Percentiles rank a stretch among this genome's conserved stretches.
Evolutionary conservation across 2,329 filamentous ascomycete species (phyloP).

Genomic region (Botrytis squamosa): DNA sequence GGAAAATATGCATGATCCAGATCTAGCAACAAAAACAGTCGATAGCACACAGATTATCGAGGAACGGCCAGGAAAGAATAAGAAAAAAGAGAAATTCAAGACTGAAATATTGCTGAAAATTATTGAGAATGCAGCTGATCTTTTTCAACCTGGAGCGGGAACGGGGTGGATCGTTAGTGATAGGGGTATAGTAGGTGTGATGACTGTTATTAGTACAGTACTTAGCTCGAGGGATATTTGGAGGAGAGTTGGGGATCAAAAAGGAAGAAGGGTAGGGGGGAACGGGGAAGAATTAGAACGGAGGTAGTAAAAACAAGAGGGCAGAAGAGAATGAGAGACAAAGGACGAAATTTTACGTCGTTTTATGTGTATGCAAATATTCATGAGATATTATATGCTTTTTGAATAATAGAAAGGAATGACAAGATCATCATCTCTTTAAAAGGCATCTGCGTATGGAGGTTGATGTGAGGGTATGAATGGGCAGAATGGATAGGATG

Average conservation of each 20-base stretch:
- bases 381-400: no score
- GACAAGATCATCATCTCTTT: no score
- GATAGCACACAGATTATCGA: not conserved
- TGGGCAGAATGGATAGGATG: no score
- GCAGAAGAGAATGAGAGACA: not conserved
- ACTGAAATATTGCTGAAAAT: conserved; percentile 35
- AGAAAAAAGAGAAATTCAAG: not conserved
- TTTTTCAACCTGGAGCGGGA: conserved; percentile 58
- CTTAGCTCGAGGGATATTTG: conserved; percentile 62
- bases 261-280: not conserved
- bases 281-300: not conserved
- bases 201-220: conserved; percentile 61
- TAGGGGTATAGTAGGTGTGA: conserved; percentile 53
- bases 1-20: not conserved
- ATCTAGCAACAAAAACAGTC: not conserved
- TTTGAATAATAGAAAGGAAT: no score
- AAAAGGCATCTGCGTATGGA: no score
- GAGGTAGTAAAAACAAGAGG: not conserved
- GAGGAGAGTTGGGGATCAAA: conserved; percentile 44
- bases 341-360: no score
- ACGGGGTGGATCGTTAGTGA: conserved; percentile 60
- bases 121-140: conserved; percentile 58
- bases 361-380: no score
- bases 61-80: not conserved
- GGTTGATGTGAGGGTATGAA: no score